Base-by-base conservation (phyloP, 2,329 filamentous ascomycete genomes). In the Penicillium decumbens region DNA sequence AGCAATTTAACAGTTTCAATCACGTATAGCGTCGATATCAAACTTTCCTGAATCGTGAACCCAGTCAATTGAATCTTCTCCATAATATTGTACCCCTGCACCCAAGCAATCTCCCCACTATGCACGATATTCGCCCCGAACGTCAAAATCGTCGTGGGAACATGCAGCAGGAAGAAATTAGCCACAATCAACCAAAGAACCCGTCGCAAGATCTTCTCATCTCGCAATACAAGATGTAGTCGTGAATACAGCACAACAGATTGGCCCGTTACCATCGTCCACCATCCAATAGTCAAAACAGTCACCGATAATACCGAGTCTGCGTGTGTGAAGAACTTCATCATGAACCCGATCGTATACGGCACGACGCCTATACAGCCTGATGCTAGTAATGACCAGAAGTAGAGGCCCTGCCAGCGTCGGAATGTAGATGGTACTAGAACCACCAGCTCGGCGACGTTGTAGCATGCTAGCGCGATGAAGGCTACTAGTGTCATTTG, bases 241-340 rank as follows among this genome's bases (percentile, higher is more conserved):
- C 82, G 75, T 0, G 81, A 84, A 70, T 81, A 85, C 1, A 85
- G 69, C 1, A 85, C 82, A 10, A 84, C 58, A 0, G 77, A 77
- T 61, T 84, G 80, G 0, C 82, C 82, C 1, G 80, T 82, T 0
- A 85, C 77, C 79, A 84, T 83, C 2, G 69, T 58, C 63, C 77
- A 79, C 78, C 82, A 80, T 9, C 80, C 81, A 47, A 84, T 51
- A n/a, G 71, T 72, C 23, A 78, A 64, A 4, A 78, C 55, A 4
- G 73, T 72, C 3, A 72, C 67, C 1, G 69, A 66, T 3, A 69
- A 39, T 33, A 66, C 68, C 2, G 63, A 58, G 47, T 54, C 62
- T 9, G 57, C 55, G 0, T 51, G 50, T 1, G 62, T 66, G 43
- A 72, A 72, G 28, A 75, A 68, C 32, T 72, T 70, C 43, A 77